Evolutionary conservation across 179 eudicot species (phyloP).

Genomic region (Beta lomatogona): DNA sequence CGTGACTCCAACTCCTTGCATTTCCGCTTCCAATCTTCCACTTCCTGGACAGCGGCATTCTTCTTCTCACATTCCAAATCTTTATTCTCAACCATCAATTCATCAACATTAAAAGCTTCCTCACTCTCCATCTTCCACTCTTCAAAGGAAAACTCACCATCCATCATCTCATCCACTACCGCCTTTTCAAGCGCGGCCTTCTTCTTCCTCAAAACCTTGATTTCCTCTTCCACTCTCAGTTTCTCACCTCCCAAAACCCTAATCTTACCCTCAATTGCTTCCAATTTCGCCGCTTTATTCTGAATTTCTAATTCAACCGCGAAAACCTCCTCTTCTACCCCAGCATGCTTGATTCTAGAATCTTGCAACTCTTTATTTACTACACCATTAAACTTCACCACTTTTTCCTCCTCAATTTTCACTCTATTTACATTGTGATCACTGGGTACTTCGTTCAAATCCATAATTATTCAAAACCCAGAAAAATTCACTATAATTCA

Average conservation of each 20-base stretch:
- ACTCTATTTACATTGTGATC: slow-evolving; percentile 15
- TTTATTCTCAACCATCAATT: slow-evolving; percentile 57
- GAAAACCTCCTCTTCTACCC: slow-evolving; percentile 25
- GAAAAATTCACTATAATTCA: no score
- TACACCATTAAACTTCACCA: not conserved
- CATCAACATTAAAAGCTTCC: slow-evolving; percentile 38
- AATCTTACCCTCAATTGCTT: slow-evolving; percentile 35
- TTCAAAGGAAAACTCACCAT: not conserved
- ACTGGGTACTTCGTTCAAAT: slow-evolving; percentile 31
- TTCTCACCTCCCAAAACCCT: slow-evolving; percentile 37
- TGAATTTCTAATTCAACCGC: slow-evolving; percentile 27
- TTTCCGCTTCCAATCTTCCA: slow-evolving; percentile 50
- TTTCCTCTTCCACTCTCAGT: slow-evolving; percentile 36
- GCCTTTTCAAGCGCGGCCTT: slow-evolving; percentile 35
- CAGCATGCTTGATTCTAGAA: slow-evolving; percentile 10
- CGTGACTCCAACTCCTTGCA: slow-evolving; percentile 47
- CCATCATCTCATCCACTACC: not conserved
- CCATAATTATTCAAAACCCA: slow-evolving; percentile 29
- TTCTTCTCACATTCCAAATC: slow-evolving; percentile 61
- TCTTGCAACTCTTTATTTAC: not conserved
- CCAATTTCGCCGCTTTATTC: slow-evolving; percentile 26
- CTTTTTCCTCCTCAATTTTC: slow-evolving; percentile 18
- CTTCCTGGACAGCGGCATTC: slow-evolving; percentile 42
- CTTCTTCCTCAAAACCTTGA: slow-evolving; percentile 40
- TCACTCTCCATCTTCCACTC: slow-evolving; percentile 14